Evolutionary conservation across 441 rosid species (phyloP).

Genomic region (Eruca vesicaria): DNA sequence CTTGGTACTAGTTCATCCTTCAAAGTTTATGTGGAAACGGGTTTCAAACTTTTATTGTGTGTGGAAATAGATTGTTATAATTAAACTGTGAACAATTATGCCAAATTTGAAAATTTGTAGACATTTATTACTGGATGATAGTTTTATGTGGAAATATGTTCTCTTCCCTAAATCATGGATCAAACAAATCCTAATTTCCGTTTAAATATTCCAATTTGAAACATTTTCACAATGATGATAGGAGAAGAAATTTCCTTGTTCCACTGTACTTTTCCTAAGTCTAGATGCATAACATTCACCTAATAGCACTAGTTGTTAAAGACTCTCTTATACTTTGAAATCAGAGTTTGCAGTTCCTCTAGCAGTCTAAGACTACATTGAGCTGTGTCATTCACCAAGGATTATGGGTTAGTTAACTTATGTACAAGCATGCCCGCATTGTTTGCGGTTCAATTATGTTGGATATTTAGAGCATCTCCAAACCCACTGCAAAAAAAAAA

Average conservation of each 20-base stretch:
- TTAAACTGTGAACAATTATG: too few relatives aligned
- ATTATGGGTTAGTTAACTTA: neutral
- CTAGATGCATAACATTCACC: neutral
- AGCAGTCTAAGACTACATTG: neutral
- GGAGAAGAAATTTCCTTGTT: neutral
- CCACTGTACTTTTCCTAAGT: neutral
- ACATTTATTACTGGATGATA: too few relatives aligned
- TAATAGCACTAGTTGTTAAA: neutral
- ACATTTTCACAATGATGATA: neutral
- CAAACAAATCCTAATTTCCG: neutral
- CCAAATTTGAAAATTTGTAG: too few relatives aligned
- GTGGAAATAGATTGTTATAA: too few relatives aligned
- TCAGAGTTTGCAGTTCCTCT: conserved; percentile 32
- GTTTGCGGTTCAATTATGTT: neutral
- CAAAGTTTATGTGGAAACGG: too few relatives aligned
- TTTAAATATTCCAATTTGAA: neutral
- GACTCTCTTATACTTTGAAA: conserved; percentile 34
- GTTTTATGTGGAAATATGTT: too few relatives aligned
- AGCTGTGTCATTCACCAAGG: neutral
- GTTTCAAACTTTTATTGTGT: too few relatives aligned
- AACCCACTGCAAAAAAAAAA: too few relatives aligned
- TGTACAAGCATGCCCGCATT: neutral
- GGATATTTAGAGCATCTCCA: too few relatives aligned
- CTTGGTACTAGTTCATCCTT: too few relatives aligned
- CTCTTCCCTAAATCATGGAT: neutral